A percentile compares a stretch with the other conserved stretches of the same genome.
Conservation (phyloP, 192 early-diverging fungal genomes). For the Coemansia asiatica region DNA sequence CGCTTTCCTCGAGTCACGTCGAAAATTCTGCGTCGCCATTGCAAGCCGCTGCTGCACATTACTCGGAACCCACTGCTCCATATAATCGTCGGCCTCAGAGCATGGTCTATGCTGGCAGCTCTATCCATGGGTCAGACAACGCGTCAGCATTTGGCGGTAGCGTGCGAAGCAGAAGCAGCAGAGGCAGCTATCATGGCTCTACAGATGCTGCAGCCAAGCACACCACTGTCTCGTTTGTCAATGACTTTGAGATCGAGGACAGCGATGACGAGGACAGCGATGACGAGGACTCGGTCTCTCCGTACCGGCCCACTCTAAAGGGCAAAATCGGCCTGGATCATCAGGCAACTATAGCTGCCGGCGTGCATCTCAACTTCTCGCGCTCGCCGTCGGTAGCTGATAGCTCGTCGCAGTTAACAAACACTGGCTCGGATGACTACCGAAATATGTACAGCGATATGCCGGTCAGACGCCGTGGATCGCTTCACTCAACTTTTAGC, state of each 20-base stretch:
- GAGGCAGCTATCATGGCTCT: neutral
- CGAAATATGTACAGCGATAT: conserved; percentile 37
- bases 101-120: conserved; percentile 6
- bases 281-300: neutral
- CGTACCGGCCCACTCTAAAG: conserved; percentile 1
- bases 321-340: conserved; percentile 12
- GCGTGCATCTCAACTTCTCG: conserved; percentile 29
- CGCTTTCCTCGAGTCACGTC: neutral
- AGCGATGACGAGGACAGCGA: conserved; percentile 18
- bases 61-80: neutral
- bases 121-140: neutral
- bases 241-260: conserved; percentile 8
- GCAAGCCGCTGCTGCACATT: neutral
- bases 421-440: conserved; percentile 15
- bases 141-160: neutral
- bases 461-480: conserved; percentile 27
- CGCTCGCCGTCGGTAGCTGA: conserved; percentile 8
- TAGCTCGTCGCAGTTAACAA: conserved; percentile 3
- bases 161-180: conserved; percentile 8
- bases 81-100: conserved; percentile 15
- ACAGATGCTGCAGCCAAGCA: conserved; percentile 1
- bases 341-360: conserved; percentile 34
- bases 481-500: conserved; percentile 32
- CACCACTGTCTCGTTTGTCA: conserved; percentile 4
- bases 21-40: neutral